Conservation (phyloP, 495 filamentous ascomycete species). For the Penicillium antarcticum region DNA sequence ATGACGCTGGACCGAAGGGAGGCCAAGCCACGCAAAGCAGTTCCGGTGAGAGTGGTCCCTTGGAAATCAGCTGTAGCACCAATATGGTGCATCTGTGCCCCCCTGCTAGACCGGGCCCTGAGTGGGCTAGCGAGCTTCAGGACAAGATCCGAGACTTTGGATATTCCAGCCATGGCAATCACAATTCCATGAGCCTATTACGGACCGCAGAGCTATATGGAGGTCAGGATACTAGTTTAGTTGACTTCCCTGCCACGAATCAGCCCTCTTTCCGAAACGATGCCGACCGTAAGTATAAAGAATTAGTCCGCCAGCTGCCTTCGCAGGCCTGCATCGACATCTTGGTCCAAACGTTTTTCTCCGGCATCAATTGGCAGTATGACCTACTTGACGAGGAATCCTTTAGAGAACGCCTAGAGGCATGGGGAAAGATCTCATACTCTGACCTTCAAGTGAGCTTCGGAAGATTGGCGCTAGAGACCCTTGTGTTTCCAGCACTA, state of each 20-base stretch:
- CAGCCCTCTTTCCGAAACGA: constrained; percentile 1
- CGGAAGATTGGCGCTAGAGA: constrained; percentile 6
- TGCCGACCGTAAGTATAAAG: constrained; percentile 41
- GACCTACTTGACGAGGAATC: constrained; percentile 50
- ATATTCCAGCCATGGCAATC: constrained; percentile 10
- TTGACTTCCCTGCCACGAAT: background rate
- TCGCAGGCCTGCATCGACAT: constrained; percentile 48
- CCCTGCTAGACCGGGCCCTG: background rate
- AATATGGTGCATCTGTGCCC: background rate
- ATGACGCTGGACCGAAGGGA: constrained; percentile 16
- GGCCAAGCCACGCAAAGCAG: background rate
- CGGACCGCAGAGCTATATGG: constrained; percentile 3
- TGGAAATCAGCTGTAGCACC: too few relatives aligned
- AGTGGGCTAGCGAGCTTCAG: constrained; percentile 3
- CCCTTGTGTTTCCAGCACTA: constrained; percentile 12
- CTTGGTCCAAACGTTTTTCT: constrained; percentile 53
- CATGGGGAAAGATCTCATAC: constrained; percentile 37
- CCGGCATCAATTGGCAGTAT: constrained; percentile 59
- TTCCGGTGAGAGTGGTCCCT: background rate
- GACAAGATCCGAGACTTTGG: constrained; percentile 10
- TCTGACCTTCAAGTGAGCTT: constrained; percentile 11
- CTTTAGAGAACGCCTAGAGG: constrained; percentile 45
- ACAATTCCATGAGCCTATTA: constrained; percentile 12
- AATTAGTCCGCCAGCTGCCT: constrained; percentile 50
- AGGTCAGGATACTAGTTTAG: background rate